Percentiles rank a stretch among this genome's conserved stretches.
These are phyloP conservation scores for Kazachstania bromeliacearum DNA, from an alignment of 805 yeast species.

Conservation along the genomic window DNA sequence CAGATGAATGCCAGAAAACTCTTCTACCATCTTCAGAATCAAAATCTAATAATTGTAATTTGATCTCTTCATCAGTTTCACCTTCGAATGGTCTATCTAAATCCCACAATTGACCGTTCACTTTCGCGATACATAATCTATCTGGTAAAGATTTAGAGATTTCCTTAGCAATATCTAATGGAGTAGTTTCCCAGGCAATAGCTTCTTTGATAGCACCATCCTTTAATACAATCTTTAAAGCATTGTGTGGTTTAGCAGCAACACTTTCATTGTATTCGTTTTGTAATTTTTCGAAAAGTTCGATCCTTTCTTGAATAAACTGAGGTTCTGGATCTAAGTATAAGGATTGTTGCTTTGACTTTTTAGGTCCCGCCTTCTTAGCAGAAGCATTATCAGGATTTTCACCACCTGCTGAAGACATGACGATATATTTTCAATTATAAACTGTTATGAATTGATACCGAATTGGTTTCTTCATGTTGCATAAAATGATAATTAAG, in stretches of 20 bases:
- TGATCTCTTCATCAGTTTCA: conserved; percentile 33
- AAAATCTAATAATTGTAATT: conserved; percentile 78
- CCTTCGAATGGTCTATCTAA: conserved; percentile 85
- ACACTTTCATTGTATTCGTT: conserved; percentile 64
- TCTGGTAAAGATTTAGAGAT: conserved; percentile 86
- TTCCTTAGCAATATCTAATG: conserved; percentile 70
- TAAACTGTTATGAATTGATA: too few species aligned
- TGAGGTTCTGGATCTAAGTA: conserved; percentile 71
- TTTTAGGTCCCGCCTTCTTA: too few species aligned
- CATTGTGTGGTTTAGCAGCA: conserved; percentile 49
- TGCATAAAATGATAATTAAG: too few species aligned
- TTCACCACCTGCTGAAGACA: too few species aligned
- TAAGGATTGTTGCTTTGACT: conserved; percentile 36
- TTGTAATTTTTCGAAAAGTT: conserved; percentile 71
- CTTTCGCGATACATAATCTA: conserved; percentile 83
- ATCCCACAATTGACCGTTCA: conserved; percentile 90
- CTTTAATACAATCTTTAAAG: conserved; percentile 72
- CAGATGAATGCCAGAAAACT: conserved; percentile 98
- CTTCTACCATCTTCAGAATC: conserved; percentile 89
- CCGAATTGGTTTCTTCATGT: too few species aligned
- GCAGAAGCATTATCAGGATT: too few species aligned
- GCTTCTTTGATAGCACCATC: conserved; percentile 80
- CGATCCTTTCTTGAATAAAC: conserved; percentile 70
- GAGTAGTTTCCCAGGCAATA: conserved; percentile 81
- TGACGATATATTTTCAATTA: too few species aligned